A percentile compares a stretch with the other conserved stretches of the same genome.
These are phyloP conservation scores for Zoysia pacifica DNA, from an alignment of 176 grass and related monocot species.

Conservation along the genomic window DNA sequence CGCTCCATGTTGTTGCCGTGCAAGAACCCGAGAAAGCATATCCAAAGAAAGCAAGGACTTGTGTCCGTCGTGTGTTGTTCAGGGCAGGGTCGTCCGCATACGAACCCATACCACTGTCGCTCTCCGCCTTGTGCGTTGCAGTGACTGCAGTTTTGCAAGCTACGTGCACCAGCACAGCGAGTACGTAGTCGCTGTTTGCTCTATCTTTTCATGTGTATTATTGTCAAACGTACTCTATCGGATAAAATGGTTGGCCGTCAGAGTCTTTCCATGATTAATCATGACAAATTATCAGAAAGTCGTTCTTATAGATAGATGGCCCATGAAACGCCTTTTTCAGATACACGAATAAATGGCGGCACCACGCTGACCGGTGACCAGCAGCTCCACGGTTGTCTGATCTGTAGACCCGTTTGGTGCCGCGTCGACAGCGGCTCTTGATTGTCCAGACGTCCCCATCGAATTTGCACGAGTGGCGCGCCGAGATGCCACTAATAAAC, in stretches of 20 bases:
- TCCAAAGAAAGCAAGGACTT: too few species aligned
- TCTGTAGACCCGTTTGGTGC: slow-evolving; percentile 32
- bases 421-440: slow-evolving; percentile 25
- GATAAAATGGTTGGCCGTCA: background rate
- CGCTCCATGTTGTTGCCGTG: too few species aligned
- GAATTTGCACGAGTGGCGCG: slow-evolving; percentile 45
- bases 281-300: background rate
- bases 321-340: slow-evolving; percentile 12
- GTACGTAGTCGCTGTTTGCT: too few species aligned
- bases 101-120: slow-evolving; percentile 17
- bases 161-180: background rate
- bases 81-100: background rate
- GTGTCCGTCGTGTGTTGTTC: too few species aligned
- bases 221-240: too few species aligned
- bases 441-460: slow-evolving; percentile 33
- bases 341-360: background rate
- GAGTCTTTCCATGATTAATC: background rate
- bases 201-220: too few species aligned
- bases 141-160: background rate
- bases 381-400: background rate
- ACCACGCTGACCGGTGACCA: background rate
- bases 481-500: background rate
- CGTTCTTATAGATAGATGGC: background rate
- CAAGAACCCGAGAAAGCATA: too few species aligned
- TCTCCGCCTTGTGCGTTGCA: slow-evolving; percentile 9